Evolutionary conservation across 2,329 filamentous ascomycete genomes (phyloP), one percentile per base, ranked within the genome.

Genomic region (Fusarium avenaceum): DNA sequence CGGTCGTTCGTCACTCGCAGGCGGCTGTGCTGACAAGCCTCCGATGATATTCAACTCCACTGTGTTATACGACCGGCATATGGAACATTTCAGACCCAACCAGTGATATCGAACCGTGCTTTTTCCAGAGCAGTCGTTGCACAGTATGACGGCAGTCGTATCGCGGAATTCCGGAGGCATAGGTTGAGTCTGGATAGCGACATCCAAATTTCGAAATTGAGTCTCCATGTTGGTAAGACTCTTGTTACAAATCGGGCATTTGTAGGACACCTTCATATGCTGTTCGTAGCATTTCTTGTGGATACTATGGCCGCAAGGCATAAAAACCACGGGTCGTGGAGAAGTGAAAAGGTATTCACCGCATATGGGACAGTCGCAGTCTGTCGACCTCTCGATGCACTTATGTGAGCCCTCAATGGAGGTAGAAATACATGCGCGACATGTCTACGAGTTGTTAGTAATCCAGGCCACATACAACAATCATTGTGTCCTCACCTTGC

Each of bases 201-300:
- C 88, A 74, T 97, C 95, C 33, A 98, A 81, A 71, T 96, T 96
- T 48, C 93, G 90, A 82, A 98, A 99, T 72, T 96, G 92, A 38
- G 92, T 88, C 76, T 97, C 95, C 95, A 99, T 99, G 76, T 98
- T 98, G 70, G 93, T 89, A n/a, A 97, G 91, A 68, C 92, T 97
- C 79, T 96, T 97, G 81, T 91, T 97, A 85, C 96, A 99, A 48
- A 97, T 94, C 1, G 95, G 96, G 74, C 96, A 99, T 75, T 95
- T 96, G 82, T 98, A 99, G 7, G 94, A 96, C 5, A 89, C 90
- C 73, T 90, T 90, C 84, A 96, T 94, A 76, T 97, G 92, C 72
- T 96, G 88, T 45, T 92, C 88, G 75, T 97, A 96, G 80, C 96
- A 99, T 60, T 88, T 88, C 73, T 92, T 90, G 79, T 99, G 96